Evolutionary conservation across 2,329 filamentous ascomycete genomes (phyloP).

Genomic region (Claviceps capensis): DNA sequence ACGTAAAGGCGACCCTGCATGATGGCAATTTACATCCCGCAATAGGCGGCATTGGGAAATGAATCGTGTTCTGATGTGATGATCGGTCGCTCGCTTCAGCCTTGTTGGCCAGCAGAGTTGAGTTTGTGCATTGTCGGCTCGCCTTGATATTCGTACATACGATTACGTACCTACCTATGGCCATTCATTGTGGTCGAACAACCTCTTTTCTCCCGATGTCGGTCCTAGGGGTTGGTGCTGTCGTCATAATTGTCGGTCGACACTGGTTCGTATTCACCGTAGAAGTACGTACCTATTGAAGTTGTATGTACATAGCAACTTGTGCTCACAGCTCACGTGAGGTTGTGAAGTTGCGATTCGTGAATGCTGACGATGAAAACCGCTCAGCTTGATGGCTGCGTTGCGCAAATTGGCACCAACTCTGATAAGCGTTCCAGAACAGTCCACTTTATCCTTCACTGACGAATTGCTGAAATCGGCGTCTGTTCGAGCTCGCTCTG

Average conservation of each 20-base stretch:
- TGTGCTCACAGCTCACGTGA: no score
- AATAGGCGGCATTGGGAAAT: background rate
- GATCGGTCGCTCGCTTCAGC: background rate
- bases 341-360: no score
- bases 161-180: no score
- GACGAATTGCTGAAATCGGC: background rate
- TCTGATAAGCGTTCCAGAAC: background rate
- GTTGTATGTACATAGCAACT: no score
- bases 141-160: background rate
- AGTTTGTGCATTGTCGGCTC: background rate
- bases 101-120: background rate
- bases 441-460: background rate
- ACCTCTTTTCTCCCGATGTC: background rate
- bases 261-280: background rate
- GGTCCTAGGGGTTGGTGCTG: background rate
- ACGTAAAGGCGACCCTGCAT: constrained; percentile 3
- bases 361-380: background rate
- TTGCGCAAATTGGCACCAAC: background rate
- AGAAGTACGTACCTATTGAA: background rate
- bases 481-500: background rate
- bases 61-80: background rate
- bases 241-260: background rate
- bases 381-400: background rate
- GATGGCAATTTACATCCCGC: background rate
- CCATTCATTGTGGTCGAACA: background rate